phyloP scores from a whole-genome alignment of 2,329 filamentous ascomycete genomes.

The Talaromyces albobiverticillius region DNA sequence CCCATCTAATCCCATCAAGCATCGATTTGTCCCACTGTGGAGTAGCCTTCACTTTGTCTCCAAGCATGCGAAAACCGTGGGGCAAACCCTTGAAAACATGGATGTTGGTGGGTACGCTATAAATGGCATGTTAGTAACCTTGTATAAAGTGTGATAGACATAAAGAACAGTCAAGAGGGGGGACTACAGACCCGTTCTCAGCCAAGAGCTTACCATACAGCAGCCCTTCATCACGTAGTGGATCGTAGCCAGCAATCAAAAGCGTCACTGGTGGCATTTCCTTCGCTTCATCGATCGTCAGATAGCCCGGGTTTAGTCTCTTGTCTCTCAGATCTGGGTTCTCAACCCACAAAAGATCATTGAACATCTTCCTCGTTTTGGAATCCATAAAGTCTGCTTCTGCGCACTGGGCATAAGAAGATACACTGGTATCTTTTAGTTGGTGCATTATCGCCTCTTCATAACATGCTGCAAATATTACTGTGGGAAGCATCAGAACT shows the following conservation, averaged over 20 bases:
- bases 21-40: slow-evolving; percentile 31
- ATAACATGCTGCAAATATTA: slow-evolving; percentile 39
- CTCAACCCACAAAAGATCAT: slow-evolving; percentile 10
- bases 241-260: slow-evolving; percentile 47
- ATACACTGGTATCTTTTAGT: slow-evolving; percentile 39
- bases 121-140: too few relatives aligned
- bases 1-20: slow-evolving; percentile 24
- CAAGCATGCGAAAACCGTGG: slow-evolving; percentile 47
- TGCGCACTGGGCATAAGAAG: slow-evolving; percentile 46
- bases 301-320: slow-evolving; percentile 27
- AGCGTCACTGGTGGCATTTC: slow-evolving; percentile 46
- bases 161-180: too few relatives aligned
- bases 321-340: neutral
- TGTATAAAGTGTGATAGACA: too few relatives aligned
- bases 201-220: slow-evolving; percentile 46
- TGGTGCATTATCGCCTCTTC: slow-evolving; percentile 31
- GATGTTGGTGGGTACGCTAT: slow-evolving; percentile 48
- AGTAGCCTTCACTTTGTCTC: slow-evolving; percentile 23
- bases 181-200: slow-evolving; percentile 40
- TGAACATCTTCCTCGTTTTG: slow-evolving; percentile 35
- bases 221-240: slow-evolving; percentile 50
- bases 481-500: slow-evolving; percentile 50
- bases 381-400: slow-evolving; percentile 51
- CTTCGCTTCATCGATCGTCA: slow-evolving; percentile 43
- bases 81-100: slow-evolving; percentile 53